phyloP scores from a whole-genome alignment of 805 yeast species.

The Teunomyces pallodes region DNA sequence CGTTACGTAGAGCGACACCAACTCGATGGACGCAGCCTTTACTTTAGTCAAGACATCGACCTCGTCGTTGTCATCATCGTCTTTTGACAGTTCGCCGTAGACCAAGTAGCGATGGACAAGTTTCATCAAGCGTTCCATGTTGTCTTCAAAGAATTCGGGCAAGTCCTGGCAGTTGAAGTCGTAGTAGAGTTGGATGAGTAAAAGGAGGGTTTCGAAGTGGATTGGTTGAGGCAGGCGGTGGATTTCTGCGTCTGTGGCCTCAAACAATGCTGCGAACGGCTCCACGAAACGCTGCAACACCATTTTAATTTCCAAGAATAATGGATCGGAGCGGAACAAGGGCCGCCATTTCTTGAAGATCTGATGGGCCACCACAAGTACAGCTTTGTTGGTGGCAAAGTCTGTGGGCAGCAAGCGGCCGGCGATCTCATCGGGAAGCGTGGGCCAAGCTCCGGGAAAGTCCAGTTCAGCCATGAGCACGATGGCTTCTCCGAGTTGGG shows the following conservation, averaged over 20 bases:
- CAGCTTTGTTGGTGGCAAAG: constrained; percentile 76
- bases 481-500: constrained; percentile 94
- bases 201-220: constrained; percentile 65
- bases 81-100: constrained; percentile 38
- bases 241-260: constrained; percentile 65
- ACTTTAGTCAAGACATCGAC: constrained; percentile 67
- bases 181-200: constrained; percentile 78
- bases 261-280: constrained; percentile 73
- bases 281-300: constrained; percentile 80
- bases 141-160: constrained; percentile 96
- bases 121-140: constrained; percentile 72
- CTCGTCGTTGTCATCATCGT: constrained; percentile 65
- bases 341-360: constrained; percentile 98
- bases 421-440: constrained; percentile 71
- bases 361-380: constrained; percentile 88
- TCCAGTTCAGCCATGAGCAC: constrained; percentile 93
- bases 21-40: constrained; percentile 80
- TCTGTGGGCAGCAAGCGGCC: constrained; percentile 62
- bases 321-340: constrained; percentile 82
- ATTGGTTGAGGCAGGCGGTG: constrained; percentile 51
- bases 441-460: constrained; percentile 88
- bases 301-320: constrained; percentile 80
- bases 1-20: constrained; percentile 80
- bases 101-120: constrained; percentile 78
- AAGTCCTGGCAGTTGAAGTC: constrained; percentile 97